Evolutionary conservation across 139 green algal genomes (phyloP).

Genomic region (Tetratostichococcus sp.): DNA sequence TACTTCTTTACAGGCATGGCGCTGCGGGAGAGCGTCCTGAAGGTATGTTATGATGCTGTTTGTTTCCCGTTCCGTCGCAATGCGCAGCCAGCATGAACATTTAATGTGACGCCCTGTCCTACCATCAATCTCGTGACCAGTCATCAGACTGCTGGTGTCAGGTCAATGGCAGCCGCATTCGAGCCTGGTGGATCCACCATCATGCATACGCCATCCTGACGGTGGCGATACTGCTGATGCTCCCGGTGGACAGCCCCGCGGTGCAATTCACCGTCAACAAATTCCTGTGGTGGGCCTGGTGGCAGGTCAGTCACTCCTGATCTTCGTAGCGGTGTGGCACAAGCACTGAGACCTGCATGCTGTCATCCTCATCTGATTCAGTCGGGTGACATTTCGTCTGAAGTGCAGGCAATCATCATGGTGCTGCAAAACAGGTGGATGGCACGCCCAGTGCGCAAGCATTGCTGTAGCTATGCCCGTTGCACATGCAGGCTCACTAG

Average conservation of each 20-base stretch:
- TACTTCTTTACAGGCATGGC: conserved; percentile 93
- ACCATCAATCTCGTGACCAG: no score
- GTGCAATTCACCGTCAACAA: conserved; percentile 33
- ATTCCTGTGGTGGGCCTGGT: conserved; percentile 49
- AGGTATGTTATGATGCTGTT: conserved; percentile 17
- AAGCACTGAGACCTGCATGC: no score
- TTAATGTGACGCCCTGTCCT: neutral
- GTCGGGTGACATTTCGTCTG: no score
- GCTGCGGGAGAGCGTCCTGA: conserved; percentile 87
- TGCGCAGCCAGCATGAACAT: neutral
- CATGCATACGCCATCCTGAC: conserved; percentile 84
- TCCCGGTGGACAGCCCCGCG: conserved; percentile 78
- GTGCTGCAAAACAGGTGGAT: conserved; percentile 57
- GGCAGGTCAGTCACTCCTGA: no score
- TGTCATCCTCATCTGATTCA: no score
- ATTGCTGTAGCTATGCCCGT: no score
- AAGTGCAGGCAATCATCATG: conserved; percentile 35
- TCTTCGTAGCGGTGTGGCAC: no score
- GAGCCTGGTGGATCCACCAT: conserved; percentile 87
- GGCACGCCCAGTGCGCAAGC: no score
- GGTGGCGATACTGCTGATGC: conserved; percentile 75
- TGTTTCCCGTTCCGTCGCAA: no score
- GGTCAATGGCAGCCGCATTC: conserved; percentile 91
- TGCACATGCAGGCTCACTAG: no score
- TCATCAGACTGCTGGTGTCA: no score